Conservation (phyloP, 179 eudicot species). For the Corrigiola litoralis region DNA sequence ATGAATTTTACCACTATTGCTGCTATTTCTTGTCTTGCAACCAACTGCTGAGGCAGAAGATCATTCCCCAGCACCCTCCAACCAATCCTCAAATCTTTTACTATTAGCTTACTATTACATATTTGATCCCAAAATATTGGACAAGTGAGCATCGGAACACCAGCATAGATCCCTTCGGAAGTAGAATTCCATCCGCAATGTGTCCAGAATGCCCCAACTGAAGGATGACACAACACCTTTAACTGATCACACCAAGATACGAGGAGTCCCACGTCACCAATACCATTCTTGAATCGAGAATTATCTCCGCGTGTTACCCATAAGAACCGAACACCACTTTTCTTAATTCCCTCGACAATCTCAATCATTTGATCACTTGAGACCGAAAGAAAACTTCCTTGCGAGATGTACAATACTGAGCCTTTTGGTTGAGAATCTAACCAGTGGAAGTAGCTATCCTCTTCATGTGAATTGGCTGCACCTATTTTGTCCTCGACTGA, state of each 20-base stretch:
- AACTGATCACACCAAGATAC: constrained; percentile 69
- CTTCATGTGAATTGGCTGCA: background rate
- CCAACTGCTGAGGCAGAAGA: background rate
- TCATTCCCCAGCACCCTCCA: constrained; percentile 25
- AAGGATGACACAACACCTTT: constrained; percentile 43
- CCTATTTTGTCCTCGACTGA: background rate
- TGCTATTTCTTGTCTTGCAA: constrained; percentile 34
- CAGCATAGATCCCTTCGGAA: constrained; percentile 39
- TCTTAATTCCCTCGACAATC: constrained; percentile 34
- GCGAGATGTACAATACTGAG: constrained; percentile 57
- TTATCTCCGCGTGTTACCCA: constrained; percentile 51
- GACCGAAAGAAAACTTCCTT: constrained; percentile 56
- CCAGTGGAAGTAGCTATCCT: constrained; percentile 37
- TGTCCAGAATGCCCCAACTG: constrained; percentile 54
- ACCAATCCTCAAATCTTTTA: constrained; percentile 55
- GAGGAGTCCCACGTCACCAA: constrained; percentile 29
- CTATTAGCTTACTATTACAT: constrained; percentile 40
- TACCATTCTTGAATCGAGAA: constrained; percentile 13
- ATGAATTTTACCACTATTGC: constrained; percentile 33
- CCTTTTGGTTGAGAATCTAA: constrained; percentile 46
- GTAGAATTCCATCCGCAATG: constrained; percentile 75
- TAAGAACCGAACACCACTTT: constrained; percentile 39
- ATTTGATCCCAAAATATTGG: constrained; percentile 48
- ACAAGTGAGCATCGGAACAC: constrained; percentile 42
- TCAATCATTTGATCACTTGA: constrained; percentile 49